Base-by-base conservation (phyloP, 78 protist species). In the Isochrysis galbana region DNA sequence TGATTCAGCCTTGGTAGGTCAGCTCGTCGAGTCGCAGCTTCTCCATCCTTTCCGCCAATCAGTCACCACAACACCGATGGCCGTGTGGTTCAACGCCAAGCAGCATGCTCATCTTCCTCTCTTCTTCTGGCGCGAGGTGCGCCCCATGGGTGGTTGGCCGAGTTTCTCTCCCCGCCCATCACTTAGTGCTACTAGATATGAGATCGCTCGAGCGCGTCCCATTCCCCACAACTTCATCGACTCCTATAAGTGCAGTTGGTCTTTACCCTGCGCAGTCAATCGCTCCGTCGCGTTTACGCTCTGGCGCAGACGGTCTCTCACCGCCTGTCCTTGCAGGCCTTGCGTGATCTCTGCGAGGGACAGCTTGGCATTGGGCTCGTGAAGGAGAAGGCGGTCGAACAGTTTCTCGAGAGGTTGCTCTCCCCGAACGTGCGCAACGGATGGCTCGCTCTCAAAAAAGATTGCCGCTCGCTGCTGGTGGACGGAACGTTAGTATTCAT, bases 41-140 rank as follows among this genome's bases (percentile, higher is more conserved):
- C 14, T 61, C 45, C 34, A 5, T 7, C 92, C 92, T n/a, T 90
- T 70, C 83, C 69, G 61, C 36, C 21, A 14, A 5, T 0, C 46
- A 10, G 61, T 67, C 36, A 41, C 47, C 67, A n/a, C 4, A 10
- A 2, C 45, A 25, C 10, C 67, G 42, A 5, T 38, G 32, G 80
- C 77, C 26, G 92, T 38, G 26, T 42, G 69, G 67, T 17, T 67
- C 44, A 36, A 44, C 45, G n/a, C 17, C n/a, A n/a, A 32, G 38
- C 34, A 19, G 84, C 21, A 22, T 87, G 72, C 26, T 86, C 67
- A n/a, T 22, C 7, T 36, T 45, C 78, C 78, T 29, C 41, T 17
- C 45, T n/a, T 90, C 82, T 90, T 61, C 54, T 90, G 92, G 92
- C 41, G 45, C 45, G 92, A 90, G 84, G 82, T 44, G 44, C n/a